Conservation (phyloP, 2,329 filamentous ascomycete species). For the Cercospora brassicicola region DNA sequence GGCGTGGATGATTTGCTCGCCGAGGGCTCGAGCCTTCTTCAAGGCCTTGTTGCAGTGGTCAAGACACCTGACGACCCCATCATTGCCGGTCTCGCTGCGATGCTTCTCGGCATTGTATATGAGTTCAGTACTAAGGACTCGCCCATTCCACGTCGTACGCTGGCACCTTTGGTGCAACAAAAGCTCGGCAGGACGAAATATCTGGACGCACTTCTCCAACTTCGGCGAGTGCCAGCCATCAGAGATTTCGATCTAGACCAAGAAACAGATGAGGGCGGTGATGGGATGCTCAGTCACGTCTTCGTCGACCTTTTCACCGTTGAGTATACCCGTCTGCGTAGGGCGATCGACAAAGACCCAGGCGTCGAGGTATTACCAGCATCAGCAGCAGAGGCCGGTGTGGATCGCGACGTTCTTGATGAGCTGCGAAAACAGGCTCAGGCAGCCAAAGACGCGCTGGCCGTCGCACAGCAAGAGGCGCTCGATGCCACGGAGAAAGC, state of each 20-base stretch:
- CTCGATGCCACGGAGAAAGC: constrained; percentile 58
- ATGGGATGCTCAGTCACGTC: constrained; percentile 61
- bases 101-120: constrained; percentile 84
- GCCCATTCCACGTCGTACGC: constrained; percentile 74
- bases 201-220: constrained; percentile 72
- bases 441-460: constrained; percentile 64
- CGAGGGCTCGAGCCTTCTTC: constrained; percentile 87
- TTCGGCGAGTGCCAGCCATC: constrained; percentile 75
- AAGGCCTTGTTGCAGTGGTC: constrained; percentile 33
- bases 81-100: constrained; percentile 68
- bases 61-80: constrained; percentile 62
- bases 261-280: constrained; percentile 28
- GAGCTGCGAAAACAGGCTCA: constrained; percentile 74
- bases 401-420: constrained; percentile 92
- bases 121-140: constrained; percentile 98
- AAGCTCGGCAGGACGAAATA: constrained; percentile 84
- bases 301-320: constrained; percentile 97
- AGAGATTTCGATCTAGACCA: constrained; percentile 78
- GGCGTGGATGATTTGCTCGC: constrained; percentile 90
- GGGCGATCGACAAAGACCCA: constrained; percentile 87
- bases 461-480: constrained; percentile 58
- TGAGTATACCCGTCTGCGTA: constrained; percentile 81
- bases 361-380: constrained; percentile 80
- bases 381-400: constrained; percentile 80
- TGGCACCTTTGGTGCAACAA: constrained; percentile 75